Conservation (phyloP, 768 basidiomycete species). For the Floccularia luteovirens region DNA sequence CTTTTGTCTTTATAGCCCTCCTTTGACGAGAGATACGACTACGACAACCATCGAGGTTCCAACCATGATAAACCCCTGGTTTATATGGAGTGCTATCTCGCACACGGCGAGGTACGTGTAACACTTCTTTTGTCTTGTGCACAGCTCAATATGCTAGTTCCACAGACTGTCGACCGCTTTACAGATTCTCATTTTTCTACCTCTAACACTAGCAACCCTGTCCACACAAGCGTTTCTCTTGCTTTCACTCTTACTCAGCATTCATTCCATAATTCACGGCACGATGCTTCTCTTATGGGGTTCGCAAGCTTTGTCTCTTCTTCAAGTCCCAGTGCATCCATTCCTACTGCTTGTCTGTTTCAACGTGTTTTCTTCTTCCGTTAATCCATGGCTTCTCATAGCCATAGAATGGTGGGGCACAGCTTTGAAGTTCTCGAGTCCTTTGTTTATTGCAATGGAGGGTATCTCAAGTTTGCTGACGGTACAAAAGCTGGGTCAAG, state of each 20-base stretch:
- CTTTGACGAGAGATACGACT: too few relatives aligned
- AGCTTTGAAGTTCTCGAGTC: slow-evolving; percentile 62
- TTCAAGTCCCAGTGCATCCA: slow-evolving; percentile 83
- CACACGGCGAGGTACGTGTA: slow-evolving; percentile 48
- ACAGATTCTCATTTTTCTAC: slow-evolving; percentile 79
- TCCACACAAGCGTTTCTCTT: slow-evolving; percentile 75
- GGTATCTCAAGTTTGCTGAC: slow-evolving; percentile 80
- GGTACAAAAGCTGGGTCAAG: slow-evolving; percentile 73
- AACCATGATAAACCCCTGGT: slow-evolving; percentile 47
- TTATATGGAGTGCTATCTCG: slow-evolving; percentile 58
- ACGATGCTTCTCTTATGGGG: slow-evolving; percentile 68
- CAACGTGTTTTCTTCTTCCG: slow-evolving; percentile 69
- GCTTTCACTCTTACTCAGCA: slow-evolving; percentile 68
- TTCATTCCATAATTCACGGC: slow-evolving; percentile 78
- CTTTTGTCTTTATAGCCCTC: too few relatives aligned
- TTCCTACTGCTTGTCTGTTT: slow-evolving; percentile 83
- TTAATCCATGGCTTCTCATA: slow-evolving; percentile 47
- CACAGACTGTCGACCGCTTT: slow-evolving; percentile 65
- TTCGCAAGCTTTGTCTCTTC: slow-evolving; percentile 61
- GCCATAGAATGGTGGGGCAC: slow-evolving; percentile 69
- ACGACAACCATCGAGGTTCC: slow-evolving; percentile 1
- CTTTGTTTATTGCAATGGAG: slow-evolving; percentile 76
- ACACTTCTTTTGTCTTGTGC: background rate
- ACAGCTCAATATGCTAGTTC: slow-evolving; percentile 5
- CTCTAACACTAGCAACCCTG: slow-evolving; percentile 77